Evolutionary conservation across 1,139 yeast species (phyloP).

Genomic region (Sugiyamaella novakii): DNA sequence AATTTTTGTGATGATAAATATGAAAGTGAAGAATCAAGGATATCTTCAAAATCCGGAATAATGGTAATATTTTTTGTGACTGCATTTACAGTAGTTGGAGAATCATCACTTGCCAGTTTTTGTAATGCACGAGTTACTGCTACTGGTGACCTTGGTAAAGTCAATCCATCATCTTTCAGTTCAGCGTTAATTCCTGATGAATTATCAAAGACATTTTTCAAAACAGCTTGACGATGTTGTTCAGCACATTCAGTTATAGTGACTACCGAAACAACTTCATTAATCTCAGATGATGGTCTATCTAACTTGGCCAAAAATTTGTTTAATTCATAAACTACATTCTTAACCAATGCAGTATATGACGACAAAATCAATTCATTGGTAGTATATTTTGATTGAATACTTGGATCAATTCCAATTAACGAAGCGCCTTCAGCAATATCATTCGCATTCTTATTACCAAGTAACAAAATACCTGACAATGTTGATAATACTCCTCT

Average conservation of each 20-base stretch:
- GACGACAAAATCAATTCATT: constrained; percentile 42
- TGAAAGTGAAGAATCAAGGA: constrained; percentile 34
- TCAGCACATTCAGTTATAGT: constrained; percentile 42
- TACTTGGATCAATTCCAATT: constrained; percentile 42
- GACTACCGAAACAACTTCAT: constrained; percentile 42
- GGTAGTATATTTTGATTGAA: constrained; percentile 35
- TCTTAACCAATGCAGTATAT: constrained; percentile 40
- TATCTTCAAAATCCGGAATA: constrained; percentile 29
- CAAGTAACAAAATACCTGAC: constrained; percentile 46
- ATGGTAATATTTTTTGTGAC: constrained; percentile 11
- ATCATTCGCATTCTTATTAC: constrained; percentile 38
- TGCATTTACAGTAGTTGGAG: constrained; percentile 6
- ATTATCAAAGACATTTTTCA: constrained; percentile 45
- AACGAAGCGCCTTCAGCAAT: constrained; percentile 46
- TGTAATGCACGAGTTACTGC: constrained; percentile 35
- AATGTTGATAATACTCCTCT: constrained; percentile 42
- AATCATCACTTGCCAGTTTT: constrained; percentile 21
- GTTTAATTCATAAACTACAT: constrained; percentile 42
- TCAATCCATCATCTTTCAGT: constrained; percentile 44
- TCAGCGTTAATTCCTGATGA: constrained; percentile 44
- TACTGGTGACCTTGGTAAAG: constrained; percentile 41
- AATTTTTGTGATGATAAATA: constrained; percentile 24
- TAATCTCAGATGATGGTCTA: constrained; percentile 30
- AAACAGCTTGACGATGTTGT: constrained; percentile 33
- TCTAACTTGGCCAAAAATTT: constrained; percentile 40